phyloP scores from a whole-genome alignment of 2,329 filamentous ascomycete genomes.

The Polytolypa hystricis region DNA sequence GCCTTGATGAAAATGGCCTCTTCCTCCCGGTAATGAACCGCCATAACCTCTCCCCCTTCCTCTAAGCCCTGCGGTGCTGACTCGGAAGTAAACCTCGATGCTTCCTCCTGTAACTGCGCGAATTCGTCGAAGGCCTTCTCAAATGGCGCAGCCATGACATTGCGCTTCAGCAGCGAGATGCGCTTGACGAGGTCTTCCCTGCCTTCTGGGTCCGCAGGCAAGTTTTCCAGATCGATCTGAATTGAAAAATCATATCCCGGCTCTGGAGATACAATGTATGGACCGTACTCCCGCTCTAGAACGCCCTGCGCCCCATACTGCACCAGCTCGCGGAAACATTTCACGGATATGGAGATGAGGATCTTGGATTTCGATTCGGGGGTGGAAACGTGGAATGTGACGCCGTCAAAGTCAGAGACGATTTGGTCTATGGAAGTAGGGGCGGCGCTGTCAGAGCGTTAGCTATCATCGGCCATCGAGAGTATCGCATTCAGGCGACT shows the following conservation, averaged over 20 bases:
- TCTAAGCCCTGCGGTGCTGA: slow-evolving; percentile 80
- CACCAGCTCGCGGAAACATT: slow-evolving; percentile 87
- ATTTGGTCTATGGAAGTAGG: slow-evolving; percentile 92
- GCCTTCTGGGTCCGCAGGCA: slow-evolving; percentile 75
- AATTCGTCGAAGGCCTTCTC: slow-evolving; percentile 95
- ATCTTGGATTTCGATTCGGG: slow-evolving; percentile 91
- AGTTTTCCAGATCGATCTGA: slow-evolving; percentile 72
- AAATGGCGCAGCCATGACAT: slow-evolving; percentile 97
- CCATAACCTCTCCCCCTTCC: slow-evolving; percentile 86
- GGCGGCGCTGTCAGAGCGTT: slow-evolving; percentile 53
- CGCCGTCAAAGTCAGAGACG: slow-evolving; percentile 96
- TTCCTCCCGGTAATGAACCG: slow-evolving; percentile 96
- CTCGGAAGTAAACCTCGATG: slow-evolving; percentile 85
- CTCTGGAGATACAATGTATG: slow-evolving; percentile 80
- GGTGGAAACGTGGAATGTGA: slow-evolving; percentile 96
- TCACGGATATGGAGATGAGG: slow-evolving; percentile 84
- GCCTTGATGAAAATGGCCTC: slow-evolving; percentile 99
- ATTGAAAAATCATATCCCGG: slow-evolving; percentile 94
- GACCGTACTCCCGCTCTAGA: slow-evolving; percentile 86
- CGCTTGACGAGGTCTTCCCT: slow-evolving; percentile 77
- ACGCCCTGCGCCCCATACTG: slow-evolving; percentile 87
- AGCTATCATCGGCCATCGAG: slow-evolving; percentile 29
- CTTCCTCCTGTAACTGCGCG: slow-evolving; percentile 72
- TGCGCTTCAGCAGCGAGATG: slow-evolving; percentile 87
- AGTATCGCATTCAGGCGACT: slow-evolving; percentile 3